phyloP scores from a whole-genome alignment of 1,139 yeast genomes.

The Geotrichum histeridarum region DNA sequence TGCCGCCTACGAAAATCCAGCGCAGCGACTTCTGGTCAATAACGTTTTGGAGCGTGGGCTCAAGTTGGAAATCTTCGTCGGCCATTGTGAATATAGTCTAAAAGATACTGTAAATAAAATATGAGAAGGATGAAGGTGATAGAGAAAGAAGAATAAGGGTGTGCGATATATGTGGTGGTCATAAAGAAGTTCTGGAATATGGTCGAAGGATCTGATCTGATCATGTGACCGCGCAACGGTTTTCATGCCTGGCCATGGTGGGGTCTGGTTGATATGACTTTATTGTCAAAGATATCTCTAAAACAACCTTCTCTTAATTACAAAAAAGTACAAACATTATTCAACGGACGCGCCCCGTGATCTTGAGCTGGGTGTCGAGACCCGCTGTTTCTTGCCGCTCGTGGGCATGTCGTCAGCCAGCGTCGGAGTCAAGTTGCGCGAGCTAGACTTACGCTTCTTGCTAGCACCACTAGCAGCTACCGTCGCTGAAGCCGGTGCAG shows the following conservation, averaged over 20 bases:
- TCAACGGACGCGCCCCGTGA: background rate
- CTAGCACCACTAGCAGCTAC: background rate
- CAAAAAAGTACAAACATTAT: background rate
- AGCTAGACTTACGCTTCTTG: conserved; percentile 3
- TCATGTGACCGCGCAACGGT: too few species aligned
- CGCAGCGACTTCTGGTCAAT: conserved; percentile 53
- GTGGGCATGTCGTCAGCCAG: background rate
- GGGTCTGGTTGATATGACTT: too few species aligned
- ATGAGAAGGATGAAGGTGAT: too few species aligned
- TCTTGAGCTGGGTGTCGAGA: background rate
- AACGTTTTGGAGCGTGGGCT: conserved; percentile 41
- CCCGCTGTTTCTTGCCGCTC: background rate
- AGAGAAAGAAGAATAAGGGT: too few species aligned
- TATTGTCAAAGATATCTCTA: background rate
- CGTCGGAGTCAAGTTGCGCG: conserved; percentile 5
- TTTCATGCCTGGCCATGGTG: too few species aligned
- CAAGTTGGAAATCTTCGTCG: conserved; percentile 29
- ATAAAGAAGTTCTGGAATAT: too few species aligned
- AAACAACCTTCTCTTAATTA: background rate
- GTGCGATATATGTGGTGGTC: too few species aligned
- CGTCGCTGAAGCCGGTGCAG: background rate
- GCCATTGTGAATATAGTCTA: conserved; percentile 17
- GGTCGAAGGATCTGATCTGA: too few species aligned
- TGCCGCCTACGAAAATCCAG: conserved; percentile 98
- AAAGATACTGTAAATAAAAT: too few species aligned